Evolutionary conservation across 345 rosid genomes (phyloP), one percentile per base, ranked within the genome.

Genomic region (Pistacia atlantica): DNA sequence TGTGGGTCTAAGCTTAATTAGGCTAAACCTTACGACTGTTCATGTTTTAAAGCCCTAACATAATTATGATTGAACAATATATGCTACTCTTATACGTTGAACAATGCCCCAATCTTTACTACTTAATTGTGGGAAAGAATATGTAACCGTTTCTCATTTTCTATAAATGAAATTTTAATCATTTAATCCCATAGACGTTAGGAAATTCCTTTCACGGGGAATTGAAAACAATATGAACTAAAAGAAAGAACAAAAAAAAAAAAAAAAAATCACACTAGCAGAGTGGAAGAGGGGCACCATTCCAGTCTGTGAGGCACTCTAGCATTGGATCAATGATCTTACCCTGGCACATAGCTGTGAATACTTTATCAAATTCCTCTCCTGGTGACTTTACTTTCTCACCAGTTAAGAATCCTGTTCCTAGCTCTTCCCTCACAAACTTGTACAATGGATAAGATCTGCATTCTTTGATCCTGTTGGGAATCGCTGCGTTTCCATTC

Each of bases 331-430:
- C 94, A 51, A 92, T 85, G 79, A 92, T 73, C 81, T 89, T 90
- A n/a, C 97, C 97, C 58, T 82, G 82, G 75, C 88, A 90, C 77
- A 92, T 83, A 0, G 92, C 97, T 0, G 87, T 78, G 69, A 92
- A 92, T 31, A 92, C 93, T 81, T 76, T 85, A 54, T 92, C 95
- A 65, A 89, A 92, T 78, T 86, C 95, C 77, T 92, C 95, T 0
- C 97, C 95, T 0, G 95, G 95, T 5, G 95, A 90, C 77, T 57
- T 28, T 6, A 84, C 86, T 31, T 83, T 89, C 75, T 90, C 95
- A 1, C 97, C 97, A 0, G 89, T 87, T 0, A 92, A 69, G 75
- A 89, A 73, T 2, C 80, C 25, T 0, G 90, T 84, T 11, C 86
- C 86, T 13, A 92, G 74, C 81, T 84, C 93, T 46, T 89, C 87